phyloP scores from a whole-genome alignment of 2,329 filamentous ascomycete species.

The Neofusicoccum laricinum region DNA sequence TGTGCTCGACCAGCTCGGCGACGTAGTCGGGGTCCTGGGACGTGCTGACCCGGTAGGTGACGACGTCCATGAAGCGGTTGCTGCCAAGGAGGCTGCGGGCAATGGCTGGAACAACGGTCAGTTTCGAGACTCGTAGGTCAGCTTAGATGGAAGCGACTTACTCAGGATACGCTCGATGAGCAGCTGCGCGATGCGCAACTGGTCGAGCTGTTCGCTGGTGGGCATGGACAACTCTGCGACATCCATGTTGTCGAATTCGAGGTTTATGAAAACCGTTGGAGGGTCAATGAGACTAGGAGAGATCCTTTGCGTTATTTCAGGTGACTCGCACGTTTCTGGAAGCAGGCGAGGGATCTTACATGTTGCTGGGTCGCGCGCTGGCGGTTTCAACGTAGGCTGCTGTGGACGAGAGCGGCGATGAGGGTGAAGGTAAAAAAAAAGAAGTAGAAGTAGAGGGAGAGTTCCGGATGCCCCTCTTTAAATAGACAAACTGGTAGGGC shows the following conservation, averaged over 20 bases:
- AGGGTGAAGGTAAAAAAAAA: neutral
- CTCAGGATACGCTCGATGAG: neutral
- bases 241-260: neutral
- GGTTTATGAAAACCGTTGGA: too few species aligned
- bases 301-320: neutral
- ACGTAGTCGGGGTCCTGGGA: neutral
- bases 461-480: too few species aligned
- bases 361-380: neutral
- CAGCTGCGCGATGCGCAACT: neutral
- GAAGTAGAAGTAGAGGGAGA: too few species aligned
- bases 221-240: neutral
- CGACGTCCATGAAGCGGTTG: conserved; percentile 2
- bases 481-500: neutral
- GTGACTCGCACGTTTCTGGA: neutral
- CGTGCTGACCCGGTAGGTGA: neutral
- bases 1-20: conserved; percentile 6
- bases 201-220: neutral
- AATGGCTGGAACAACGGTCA: neutral
- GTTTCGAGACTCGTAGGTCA: too few species aligned
- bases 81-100: neutral
- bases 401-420: too few species aligned
- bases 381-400: too few species aligned
- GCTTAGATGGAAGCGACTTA: neutral
- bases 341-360: neutral
- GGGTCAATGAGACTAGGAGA: neutral